A percentile compares a stretch with the other conserved stretches of the same genome.
Conservation (phyloP, 2,329 filamentous ascomycete species). For the Microdochium trichocladiopsis region DNA sequence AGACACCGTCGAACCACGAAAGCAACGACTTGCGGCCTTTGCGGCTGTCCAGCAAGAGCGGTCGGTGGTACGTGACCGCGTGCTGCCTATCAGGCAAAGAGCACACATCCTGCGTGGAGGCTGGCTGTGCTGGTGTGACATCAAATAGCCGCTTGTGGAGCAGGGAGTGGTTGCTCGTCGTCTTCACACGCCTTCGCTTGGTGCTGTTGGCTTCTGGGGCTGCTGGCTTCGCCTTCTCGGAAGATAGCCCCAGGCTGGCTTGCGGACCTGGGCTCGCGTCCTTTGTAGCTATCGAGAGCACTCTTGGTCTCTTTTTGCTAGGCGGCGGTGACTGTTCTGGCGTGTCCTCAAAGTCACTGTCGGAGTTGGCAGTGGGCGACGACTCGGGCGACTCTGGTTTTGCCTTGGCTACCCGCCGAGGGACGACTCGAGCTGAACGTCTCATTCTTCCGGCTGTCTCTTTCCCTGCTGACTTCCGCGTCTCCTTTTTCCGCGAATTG, state of each 20-base stretch:
- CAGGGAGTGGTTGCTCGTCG: slow-evolving; percentile 6
- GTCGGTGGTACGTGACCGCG: slow-evolving; percentile 37
- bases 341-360: not conserved
- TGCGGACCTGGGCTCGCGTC: not conserved
- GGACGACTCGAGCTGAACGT: not conserved
- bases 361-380: not conserved
- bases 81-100: slow-evolving; percentile 25
- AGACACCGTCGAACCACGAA: slow-evolving; percentile 43
- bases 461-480: not conserved
- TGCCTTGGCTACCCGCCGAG: not conserved
- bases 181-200: slow-evolving; percentile 2
- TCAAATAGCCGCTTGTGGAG: slow-evolving; percentile 15
- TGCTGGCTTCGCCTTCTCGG: not conserved
- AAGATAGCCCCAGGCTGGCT: not conserved
- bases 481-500: too few species aligned
- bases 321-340: not conserved
- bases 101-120: slow-evolving; percentile 4
- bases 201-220: not conserved
- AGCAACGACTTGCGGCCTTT: slow-evolving; percentile 31
- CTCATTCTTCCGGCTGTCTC: not conserved
- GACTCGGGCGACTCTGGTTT: not conserved
- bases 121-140: not conserved
- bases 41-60: slow-evolving; percentile 35
- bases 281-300: not conserved
- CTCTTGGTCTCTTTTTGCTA: not conserved